Percentiles rank a stretch among this genome's conserved stretches.
These are phyloP conservation scores for Aspergillus viridinutans DNA, from an alignment of 2,329 filamentous ascomycete species.

Conservation along the genomic window DNA sequence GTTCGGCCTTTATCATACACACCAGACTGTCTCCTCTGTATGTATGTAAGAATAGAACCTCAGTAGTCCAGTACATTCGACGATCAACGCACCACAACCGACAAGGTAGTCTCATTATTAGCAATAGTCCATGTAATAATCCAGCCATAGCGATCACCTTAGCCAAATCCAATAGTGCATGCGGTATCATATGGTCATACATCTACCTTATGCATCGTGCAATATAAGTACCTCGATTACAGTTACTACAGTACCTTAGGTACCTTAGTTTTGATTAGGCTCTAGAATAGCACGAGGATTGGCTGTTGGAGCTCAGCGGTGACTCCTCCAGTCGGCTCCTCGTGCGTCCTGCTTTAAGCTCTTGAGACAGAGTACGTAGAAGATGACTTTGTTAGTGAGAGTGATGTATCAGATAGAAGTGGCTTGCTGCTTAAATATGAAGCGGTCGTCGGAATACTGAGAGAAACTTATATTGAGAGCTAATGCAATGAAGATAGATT, in stretches of 20 bases:
- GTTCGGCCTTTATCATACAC: no score
- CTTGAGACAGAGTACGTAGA: neutral
- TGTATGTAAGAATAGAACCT: neutral
- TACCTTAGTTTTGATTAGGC: no score
- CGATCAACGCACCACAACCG: neutral
- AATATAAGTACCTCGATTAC: neutral
- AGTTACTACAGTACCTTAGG: no score
- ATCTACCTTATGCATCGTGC: no score
- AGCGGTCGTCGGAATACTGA: no score
- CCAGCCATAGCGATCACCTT: neutral
- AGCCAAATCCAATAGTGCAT: neutral
- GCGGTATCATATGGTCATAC: neutral
- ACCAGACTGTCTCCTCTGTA: neutral
- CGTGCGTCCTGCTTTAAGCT: neutral
- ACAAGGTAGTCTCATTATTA: neutral
- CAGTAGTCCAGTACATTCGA: neutral
- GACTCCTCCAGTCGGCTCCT: neutral
- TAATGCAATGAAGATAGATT: neutral
- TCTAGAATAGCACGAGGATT: neutral
- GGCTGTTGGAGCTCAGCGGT: neutral
- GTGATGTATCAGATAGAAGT: neutral
- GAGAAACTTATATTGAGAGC: neutral
- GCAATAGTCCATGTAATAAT: neutral
- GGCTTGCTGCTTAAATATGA: neutral
- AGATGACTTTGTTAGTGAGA: neutral